phyloP scores from a whole-genome alignment of 257 asterid species.

The Thymus mandschuricus region DNA sequence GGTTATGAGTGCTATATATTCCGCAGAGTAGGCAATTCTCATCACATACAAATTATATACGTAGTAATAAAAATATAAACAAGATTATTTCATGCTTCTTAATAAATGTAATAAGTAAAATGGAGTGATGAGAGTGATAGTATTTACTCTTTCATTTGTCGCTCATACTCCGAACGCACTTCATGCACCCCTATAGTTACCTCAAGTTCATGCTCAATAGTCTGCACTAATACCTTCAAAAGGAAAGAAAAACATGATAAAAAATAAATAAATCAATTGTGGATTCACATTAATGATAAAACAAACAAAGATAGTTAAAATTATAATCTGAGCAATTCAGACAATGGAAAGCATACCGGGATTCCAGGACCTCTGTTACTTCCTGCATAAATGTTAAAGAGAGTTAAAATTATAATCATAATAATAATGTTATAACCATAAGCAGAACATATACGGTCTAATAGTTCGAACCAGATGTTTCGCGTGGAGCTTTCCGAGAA shows the following conservation, averaged over 20 bases:
- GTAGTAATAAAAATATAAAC: background rate
- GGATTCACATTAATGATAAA: conserved; percentile 6
- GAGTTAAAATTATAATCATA: conserved; percentile 9
- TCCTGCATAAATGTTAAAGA: conserved; percentile 37
- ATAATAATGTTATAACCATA: background rate
- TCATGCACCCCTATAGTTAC: conserved; percentile 92
- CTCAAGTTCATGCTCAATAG: conserved; percentile 95
- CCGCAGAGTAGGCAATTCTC: background rate
- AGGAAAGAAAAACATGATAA: conserved; percentile 28
- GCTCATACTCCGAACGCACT: conserved; percentile 90
- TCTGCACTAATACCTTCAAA: conserved; percentile 67
- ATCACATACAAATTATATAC: background rate
- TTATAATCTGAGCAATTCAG: no score
- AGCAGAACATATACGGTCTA: background rate
- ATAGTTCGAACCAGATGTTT: conserved; percentile 52
- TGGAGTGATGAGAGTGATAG: conserved; percentile 5
- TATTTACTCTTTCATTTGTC: conserved; percentile 90
- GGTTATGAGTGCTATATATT: background rate
- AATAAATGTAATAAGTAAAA: background rate
- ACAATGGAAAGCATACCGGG: conserved; percentile 77
- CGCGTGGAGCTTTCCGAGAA: conserved; percentile 84
- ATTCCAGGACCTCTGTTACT: conserved; percentile 65
- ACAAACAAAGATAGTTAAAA: background rate
- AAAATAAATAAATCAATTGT: background rate
- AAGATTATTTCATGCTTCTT: background rate